Base-by-base conservation (phyloP, 768 basidiomycete genomes). In the Suillus weaverae region DNA sequence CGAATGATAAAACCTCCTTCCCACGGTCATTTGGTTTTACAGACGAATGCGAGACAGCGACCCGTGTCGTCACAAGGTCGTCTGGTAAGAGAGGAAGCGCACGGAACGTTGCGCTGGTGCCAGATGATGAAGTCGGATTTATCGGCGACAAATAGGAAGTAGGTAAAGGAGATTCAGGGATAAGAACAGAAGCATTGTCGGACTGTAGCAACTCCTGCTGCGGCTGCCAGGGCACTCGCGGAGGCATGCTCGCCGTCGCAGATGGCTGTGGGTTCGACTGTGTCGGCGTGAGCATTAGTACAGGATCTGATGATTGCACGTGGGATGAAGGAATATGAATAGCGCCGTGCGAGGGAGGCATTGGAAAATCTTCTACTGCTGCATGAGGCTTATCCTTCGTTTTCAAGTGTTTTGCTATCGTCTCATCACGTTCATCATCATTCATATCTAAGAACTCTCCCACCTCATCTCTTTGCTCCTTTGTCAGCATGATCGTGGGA, bases 1-100 rank as follows among this genome's bases (percentile, higher is more conserved):
- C 81, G 76, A 99, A 98, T 9, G 90, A 94, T 48, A 98, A 79
- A 2, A 96, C 92, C 70, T 99, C 97, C 74, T 94, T 95, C 60
- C 94, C 93, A 60, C 89, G 84, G 66, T 97, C 92, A 71, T 97
- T 98, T 6, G 94, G 87, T 20, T 89, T 86, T 63, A 98, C 94
- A 57, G 90, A 88, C 14, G 93, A 95, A 62, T 89, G 89, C 2
- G 88, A 87, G 35, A 98, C 94, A 8, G 77, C 73, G 63, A 94
- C 82, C 33, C 78, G 82, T 3, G 94, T 93, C 57, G 83, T 84
- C 43, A 87, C 87, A 16, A 99, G 87, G 71, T 97, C 92, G 16
- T 80, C 76, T 5, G 86, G 79, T 26, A 93, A 76, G 32, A 93
- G 80, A 14, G 90, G 91, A 30, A 93, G 84, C 2, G 89, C 88